Percentiles rank a stretch among this genome's conserved stretches.
Conservation (phyloP, 1,284 basidiomycete species). For the Sanguinoderma infundibulare region DNA sequence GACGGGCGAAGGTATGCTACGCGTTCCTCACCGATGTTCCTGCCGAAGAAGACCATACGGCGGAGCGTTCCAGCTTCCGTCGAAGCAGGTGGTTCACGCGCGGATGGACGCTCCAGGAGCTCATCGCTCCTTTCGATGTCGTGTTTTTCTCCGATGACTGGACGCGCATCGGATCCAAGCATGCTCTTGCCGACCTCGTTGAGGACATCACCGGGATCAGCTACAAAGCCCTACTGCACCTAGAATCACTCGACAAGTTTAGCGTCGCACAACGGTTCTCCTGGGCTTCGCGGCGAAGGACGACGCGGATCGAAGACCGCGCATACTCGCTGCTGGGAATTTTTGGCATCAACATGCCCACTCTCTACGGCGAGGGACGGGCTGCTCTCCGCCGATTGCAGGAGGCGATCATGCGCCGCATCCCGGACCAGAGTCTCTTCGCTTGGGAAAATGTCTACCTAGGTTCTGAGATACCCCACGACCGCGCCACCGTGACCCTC, state of each 20-base stretch:
- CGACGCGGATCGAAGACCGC: slow-evolving; percentile 11
- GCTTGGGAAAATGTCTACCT: not conserved
- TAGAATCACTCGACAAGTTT: not conserved
- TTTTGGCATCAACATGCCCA: slow-evolving; percentile 12
- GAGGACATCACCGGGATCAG: slow-evolving; percentile 4
- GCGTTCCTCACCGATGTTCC: not conserved
- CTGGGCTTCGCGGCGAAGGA: slow-evolving; percentile 4
- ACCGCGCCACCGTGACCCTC: not conserved
- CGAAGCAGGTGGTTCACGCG: slow-evolving; percentile 7
- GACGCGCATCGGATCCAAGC: slow-evolving; percentile 1
- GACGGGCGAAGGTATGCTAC: not conserved
- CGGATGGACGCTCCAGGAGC: slow-evolving; percentile 12
- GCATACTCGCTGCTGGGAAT: slow-evolving; percentile 13
- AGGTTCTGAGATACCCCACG: not conserved
- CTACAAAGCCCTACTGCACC: not conserved
- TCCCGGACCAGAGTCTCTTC: slow-evolving; percentile 9
- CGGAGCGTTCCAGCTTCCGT: not conserved
- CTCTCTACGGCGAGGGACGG: slow-evolving; percentile 8
- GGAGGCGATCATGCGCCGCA: slow-evolving; percentile 6
- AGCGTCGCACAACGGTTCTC: slow-evolving; percentile 8
- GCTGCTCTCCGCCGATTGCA: slow-evolving; percentile 5
- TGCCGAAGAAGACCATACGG: not conserved
- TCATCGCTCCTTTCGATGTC: slow-evolving; percentile 3
- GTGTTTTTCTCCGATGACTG: slow-evolving; percentile 7
- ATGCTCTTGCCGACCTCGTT: not conserved